Evolutionary conservation across 495 filamentous ascomycete species (phyloP).

Genomic region (Aspergillus asperescens): DNA sequence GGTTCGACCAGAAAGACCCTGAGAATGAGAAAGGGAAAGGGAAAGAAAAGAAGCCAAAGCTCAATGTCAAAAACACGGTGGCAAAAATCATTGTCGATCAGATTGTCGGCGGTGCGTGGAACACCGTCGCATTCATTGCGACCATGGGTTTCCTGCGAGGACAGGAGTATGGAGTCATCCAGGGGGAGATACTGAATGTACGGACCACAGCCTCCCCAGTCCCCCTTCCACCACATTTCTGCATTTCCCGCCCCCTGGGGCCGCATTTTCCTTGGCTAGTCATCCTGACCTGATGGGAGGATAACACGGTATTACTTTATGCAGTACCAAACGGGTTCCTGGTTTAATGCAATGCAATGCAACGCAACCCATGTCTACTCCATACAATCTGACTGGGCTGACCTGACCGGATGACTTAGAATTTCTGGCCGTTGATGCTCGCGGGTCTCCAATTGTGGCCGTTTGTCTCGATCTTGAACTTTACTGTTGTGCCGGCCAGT

Average conservation of each 20-base stretch:
- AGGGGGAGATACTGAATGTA: slow-evolving; percentile 33
- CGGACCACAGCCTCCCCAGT: neutral
- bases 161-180: slow-evolving; percentile 19
- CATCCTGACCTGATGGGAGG: too few relatives aligned
- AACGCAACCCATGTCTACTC: neutral
- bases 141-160: slow-evolving; percentile 46
- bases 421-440: slow-evolving; percentile 61
- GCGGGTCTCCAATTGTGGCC: slow-evolving; percentile 84
- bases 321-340: too few relatives aligned
- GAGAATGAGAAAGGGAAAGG: slow-evolving; percentile 11
- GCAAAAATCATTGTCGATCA: slow-evolving; percentile 77
- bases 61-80: slow-evolving; percentile 64
- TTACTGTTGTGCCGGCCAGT: slow-evolving; percentile 66
- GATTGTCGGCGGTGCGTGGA: slow-evolving; percentile 64
- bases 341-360: too few relatives aligned
- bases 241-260: neutral
- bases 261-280: neutral
- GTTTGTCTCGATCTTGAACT: slow-evolving; percentile 66
- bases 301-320: too few relatives aligned
- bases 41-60: slow-evolving; percentile 18
- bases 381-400: too few relatives aligned
- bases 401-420: slow-evolving; percentile 23
- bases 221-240: neutral
- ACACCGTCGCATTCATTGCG: slow-evolving; percentile 64
- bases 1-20: slow-evolving; percentile 16